Percentiles rank a stretch among this genome's conserved stretches.
Conservation (phyloP, 1,139 yeast genomes). For the Kodamaea alishanica region DNA sequence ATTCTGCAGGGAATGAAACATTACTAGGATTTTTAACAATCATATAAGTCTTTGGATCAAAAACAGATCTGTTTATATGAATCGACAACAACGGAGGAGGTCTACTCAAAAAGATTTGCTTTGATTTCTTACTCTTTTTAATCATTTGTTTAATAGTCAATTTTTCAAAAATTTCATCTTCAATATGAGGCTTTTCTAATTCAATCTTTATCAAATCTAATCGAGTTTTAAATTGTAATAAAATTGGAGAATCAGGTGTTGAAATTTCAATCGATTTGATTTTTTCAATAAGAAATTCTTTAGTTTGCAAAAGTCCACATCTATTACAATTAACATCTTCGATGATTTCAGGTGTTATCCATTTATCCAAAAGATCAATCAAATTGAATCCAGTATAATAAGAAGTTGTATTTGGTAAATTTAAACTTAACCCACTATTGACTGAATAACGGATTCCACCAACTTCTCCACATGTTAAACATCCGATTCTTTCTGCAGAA, state of each 20-base stretch:
- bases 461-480: slow-evolving; percentile 84
- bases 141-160: slow-evolving; percentile 74
- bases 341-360: slow-evolving; percentile 79
- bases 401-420: slow-evolving; percentile 43
- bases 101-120: slow-evolving; percentile 72
- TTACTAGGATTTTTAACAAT: slow-evolving; percentile 80
- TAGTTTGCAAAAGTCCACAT: slow-evolving; percentile 70
- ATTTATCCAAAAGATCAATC: slow-evolving; percentile 59
- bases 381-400: slow-evolving; percentile 45
- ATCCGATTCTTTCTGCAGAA: slow-evolving; percentile 82
- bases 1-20: slow-evolving; percentile 66
- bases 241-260: slow-evolving; percentile 34
- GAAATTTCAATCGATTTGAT: slow-evolving; percentile 23
- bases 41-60: slow-evolving; percentile 80
- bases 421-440: slow-evolving; percentile 74
- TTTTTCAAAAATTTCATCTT: slow-evolving; percentile 73
- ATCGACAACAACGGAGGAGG: slow-evolving; percentile 84
- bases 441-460: slow-evolving; percentile 88
- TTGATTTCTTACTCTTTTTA: slow-evolving; percentile 73
- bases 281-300: slow-evolving; percentile 46
- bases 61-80: slow-evolving; percentile 88
- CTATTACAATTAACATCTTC: slow-evolving; percentile 92
- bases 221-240: slow-evolving; percentile 47
- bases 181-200: slow-evolving; percentile 61
- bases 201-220: slow-evolving; percentile 55